These are phyloP conservation scores for Silene conica DNA, from an alignment of 148 eudicot genomes.

Conservation along the genomic window DNA sequence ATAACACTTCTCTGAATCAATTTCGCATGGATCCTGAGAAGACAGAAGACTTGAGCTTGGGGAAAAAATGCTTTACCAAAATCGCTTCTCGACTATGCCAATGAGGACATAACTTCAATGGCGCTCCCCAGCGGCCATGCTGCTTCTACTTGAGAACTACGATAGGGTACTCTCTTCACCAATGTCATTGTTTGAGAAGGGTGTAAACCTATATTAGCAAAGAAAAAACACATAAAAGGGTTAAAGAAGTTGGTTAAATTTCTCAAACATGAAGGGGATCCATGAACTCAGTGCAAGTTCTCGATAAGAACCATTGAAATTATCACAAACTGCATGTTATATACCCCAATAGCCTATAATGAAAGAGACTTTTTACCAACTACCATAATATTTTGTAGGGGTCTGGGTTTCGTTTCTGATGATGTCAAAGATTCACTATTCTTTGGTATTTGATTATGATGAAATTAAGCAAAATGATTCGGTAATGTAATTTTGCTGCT, in stretches of 20 bases:
- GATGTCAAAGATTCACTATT: not conserved
- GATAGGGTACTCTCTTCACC: slow-evolving; percentile 68
- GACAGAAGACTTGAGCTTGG: not conserved
- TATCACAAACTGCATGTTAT: too few relatives aligned
- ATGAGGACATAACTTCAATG: slow-evolving; percentile 69
- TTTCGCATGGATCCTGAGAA: slow-evolving; percentile 21
- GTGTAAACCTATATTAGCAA: slow-evolving; percentile 50
- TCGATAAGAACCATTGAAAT: not conserved
- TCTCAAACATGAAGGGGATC: not conserved
- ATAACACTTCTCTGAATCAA: slow-evolving; percentile 20
- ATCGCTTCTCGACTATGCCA: slow-evolving; percentile 19
- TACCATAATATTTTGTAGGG: not conserved
- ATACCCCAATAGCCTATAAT: not conserved
- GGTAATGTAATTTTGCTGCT: not conserved
- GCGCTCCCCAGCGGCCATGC: slow-evolving; percentile 93
- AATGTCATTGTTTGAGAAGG: slow-evolving; percentile 63
- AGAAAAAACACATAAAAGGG: slow-evolving; percentile 2
- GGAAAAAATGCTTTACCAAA: not conserved
- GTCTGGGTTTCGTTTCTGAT: not conserved
- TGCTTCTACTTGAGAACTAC: slow-evolving; percentile 63
- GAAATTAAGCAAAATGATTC: not conserved
- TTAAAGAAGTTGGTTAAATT: not conserved
- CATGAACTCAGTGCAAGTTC: not conserved
- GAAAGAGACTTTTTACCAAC: not conserved
- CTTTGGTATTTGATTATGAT: not conserved